Evolutionary conservation across 2,329 filamentous ascomycete genomes (phyloP), one percentile per base, ranked within the genome.

Genomic region (Nectriaceae sp.): DNA sequence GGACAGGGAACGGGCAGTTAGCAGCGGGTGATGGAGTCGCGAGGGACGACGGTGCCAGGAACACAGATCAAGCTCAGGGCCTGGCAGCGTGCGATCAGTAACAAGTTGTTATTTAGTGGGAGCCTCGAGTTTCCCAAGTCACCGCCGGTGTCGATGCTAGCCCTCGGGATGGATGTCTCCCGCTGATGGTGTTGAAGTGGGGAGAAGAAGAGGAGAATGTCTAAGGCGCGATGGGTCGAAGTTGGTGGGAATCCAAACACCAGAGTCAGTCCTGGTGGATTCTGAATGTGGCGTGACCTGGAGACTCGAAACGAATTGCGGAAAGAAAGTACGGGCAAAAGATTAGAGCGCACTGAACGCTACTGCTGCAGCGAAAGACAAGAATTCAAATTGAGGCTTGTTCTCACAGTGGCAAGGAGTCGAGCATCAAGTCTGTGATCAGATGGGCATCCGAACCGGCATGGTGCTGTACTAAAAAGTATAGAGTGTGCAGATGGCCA

Each of bases 41-140:
- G 38, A 33, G 42, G 37, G 45, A 21, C 33, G 45, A 38, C 21
- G 53, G 24, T 18, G 49, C 24, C 47, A 35, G 44, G 43, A 52
- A 55, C 57, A 57, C 56, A 50, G 59, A 62, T 55, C 55, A 57
- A 52, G 49, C 44, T 51, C 42, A 54, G 55, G 46, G 42, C 51
- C 52, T 50, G 50, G 57, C 49, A 38, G 53, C 33, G 8, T 36
- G n/a, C 6, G 24, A 29, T 36, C 33, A 11, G 33, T n/a, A 5
- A 10, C 13, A 36, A 19, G 8, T 36, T 36, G 33, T 36, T 6
- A 31, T 31, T 36, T 16, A 26, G 18, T 39, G 44, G 29, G n/a
- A 50, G 36, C 38, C 43, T 44, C 43, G 42, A 47, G 42, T 6
- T 29, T 13, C 24, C 24, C 6, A 6, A 13, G 24, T 29, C 24